Evolutionary conservation across 305 asterid species (phyloP).

Genomic region (Fraxinus floribunda): DNA sequence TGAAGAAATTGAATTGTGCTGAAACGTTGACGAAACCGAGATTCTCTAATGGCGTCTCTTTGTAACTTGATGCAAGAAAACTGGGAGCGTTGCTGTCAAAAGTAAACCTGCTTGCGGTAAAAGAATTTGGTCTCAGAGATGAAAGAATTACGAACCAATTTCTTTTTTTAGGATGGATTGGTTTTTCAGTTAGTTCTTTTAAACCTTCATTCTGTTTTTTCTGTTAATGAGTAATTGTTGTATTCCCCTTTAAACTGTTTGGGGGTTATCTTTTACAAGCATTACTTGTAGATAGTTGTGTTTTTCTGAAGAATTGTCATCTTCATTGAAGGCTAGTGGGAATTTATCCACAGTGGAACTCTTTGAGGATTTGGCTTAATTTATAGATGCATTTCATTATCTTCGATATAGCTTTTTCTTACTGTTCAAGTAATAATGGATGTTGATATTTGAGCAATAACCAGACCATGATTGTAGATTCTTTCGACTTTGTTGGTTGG

Average conservation of each 20-base stretch:
- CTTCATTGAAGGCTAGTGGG: slow-evolving; percentile 13
- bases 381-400: slow-evolving; percentile 4
- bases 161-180: slow-evolving; percentile 25
- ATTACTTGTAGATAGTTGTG: slow-evolving; percentile 29
- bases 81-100: background rate
- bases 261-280: slow-evolving; percentile 27
- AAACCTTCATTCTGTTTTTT: background rate
- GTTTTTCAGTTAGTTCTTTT: slow-evolving; percentile 23
- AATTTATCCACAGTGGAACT: slow-evolving; percentile 15
- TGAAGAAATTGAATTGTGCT: background rate
- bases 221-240: slow-evolving; percentile 26
- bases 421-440: background rate
- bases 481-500: background rate
- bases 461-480: slow-evolving; percentile 6
- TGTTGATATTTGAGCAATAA: background rate
- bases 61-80: background rate
- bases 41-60: slow-evolving; percentile 5
- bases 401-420: background rate
- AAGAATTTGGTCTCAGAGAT: slow-evolving; percentile 20
- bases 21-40: slow-evolving; percentile 5
- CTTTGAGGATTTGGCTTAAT: slow-evolving; percentile 17
- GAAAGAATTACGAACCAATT: slow-evolving; percentile 14
- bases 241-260: slow-evolving; percentile 26
- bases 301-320: slow-evolving; percentile 16
- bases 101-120: background rate